phyloP scores from a whole-genome alignment of 2,329 filamentous ascomycete genomes.

The Penicillium glabrum region DNA sequence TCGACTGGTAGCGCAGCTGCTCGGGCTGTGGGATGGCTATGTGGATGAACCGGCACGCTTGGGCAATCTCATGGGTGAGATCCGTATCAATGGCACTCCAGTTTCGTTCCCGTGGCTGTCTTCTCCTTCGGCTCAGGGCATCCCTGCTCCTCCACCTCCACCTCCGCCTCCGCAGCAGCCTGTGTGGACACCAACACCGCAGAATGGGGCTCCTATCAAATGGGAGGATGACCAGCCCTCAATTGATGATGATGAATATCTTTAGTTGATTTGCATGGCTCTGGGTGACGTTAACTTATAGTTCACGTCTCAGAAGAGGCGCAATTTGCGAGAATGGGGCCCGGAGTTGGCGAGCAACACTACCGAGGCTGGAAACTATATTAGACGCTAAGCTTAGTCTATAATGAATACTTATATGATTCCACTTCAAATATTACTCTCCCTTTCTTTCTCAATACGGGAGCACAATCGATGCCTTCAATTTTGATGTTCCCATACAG shows the following conservation, averaged over 20 bases:
- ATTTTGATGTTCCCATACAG: too few relatives aligned
- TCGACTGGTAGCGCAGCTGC: constrained; percentile 33
- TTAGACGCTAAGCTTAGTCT: neutral
- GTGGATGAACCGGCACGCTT: constrained; percentile 32
- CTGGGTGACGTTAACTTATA: neutral
- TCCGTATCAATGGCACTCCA: constrained; percentile 30
- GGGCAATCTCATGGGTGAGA: constrained; percentile 29
- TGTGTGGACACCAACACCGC: constrained; percentile 14
- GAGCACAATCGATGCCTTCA: too few relatives aligned
- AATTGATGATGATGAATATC: constrained; percentile 35
- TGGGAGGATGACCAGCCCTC: constrained; percentile 19
- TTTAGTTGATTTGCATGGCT: neutral
- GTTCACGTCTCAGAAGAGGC: neutral
- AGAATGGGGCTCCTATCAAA: constrained; percentile 3
- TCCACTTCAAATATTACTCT: neutral
- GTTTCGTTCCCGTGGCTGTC: constrained; percentile 21
- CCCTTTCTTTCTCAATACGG: too few relatives aligned
- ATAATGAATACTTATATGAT: neutral
- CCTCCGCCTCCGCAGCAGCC: constrained; percentile 12
- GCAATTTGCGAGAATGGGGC: neutral
- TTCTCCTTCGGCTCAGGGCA: constrained; percentile 10
- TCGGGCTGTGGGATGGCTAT: constrained; percentile 45
- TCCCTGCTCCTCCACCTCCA: neutral
- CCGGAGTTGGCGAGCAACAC: neutral
- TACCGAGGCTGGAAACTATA: neutral